phyloP scores from a whole-genome alignment of 352 stramenopile genomes.

The Pythium folliculosum region DNA sequence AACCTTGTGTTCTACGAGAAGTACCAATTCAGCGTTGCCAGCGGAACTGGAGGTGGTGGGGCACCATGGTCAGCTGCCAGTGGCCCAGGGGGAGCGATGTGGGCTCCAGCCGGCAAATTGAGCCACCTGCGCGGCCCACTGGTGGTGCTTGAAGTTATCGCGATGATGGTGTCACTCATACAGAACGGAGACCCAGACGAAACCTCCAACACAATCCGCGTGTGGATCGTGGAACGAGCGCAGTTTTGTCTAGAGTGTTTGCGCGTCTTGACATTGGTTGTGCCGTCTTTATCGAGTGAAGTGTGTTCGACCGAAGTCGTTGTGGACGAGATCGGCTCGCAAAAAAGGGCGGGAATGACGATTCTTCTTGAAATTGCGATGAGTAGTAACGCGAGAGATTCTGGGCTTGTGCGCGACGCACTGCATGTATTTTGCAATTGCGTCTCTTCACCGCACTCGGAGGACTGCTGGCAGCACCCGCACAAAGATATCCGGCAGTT shows the following conservation, averaged over 20 bases:
- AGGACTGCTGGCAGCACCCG: slow-evolving; percentile 84
- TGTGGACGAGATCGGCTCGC: slow-evolving; percentile 41
- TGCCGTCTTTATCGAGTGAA: slow-evolving; percentile 66
- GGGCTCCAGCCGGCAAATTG: slow-evolving; percentile 70
- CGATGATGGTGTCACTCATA: slow-evolving; percentile 64
- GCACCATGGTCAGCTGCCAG: slow-evolving; percentile 61
- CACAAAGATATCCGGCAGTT: slow-evolving; percentile 85
- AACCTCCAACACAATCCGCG: slow-evolving; percentile 48
- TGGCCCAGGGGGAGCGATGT: slow-evolving; percentile 61
- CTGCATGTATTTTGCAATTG: slow-evolving; percentile 84
- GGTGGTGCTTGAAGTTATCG: slow-evolving; percentile 79
- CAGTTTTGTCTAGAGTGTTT: slow-evolving; percentile 82
- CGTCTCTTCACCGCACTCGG: slow-evolving; percentile 70
- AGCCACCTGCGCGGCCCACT: slow-evolving; percentile 72
- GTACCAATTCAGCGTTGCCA: slow-evolving; percentile 72
- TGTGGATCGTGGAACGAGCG: slow-evolving; percentile 79
- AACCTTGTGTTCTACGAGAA: slow-evolving; percentile 87
- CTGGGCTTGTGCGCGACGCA: slow-evolving; percentile 69
- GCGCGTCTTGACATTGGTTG: slow-evolving; percentile 72
- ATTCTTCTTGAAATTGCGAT: slow-evolving; percentile 81
- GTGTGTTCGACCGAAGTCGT: slow-evolving; percentile 75
- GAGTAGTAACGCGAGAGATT: slow-evolving; percentile 72
- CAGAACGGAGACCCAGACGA: slow-evolving; percentile 59
- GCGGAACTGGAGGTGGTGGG: slow-evolving; percentile 29
- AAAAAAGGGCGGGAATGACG: slow-evolving; percentile 58